Evolutionary conservation across 2,329 filamentous ascomycete species (phyloP), one percentile per base, ranked within the genome.

Genomic region (Talaromyces sp.): DNA sequence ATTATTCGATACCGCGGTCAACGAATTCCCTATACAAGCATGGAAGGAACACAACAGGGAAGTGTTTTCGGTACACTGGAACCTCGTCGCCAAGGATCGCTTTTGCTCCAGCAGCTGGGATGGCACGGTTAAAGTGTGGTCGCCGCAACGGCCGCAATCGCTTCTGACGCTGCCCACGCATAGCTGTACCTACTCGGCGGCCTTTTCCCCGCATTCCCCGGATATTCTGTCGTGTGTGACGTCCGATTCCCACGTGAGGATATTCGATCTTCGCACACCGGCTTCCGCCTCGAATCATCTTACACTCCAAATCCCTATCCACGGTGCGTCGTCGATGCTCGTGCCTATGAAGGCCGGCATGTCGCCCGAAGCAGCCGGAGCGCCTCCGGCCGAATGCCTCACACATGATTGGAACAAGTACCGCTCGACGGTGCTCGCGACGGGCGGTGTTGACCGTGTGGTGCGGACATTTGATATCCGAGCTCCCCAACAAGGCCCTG

Each of bases 331-430:
- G 0, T 81, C 85, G 17, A 76, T 80, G 11, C 77, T 79, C 36
- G 76, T 73, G 33, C 74, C 71, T 44, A 69, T 70, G 4, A 69
- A 70, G 27, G 71, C 74, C 3, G 75, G 73, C 8, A 65, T 75
- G 42, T 62, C 67, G 17, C 63, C 69, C 3, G 72, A 75, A 33
- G 72, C 73, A 1, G 73, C 82, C 9, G 63, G 67, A 22, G 17
- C 60, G 54, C 80, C 86, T n/a, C 92, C 92, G 0, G 83, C 86
- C 10, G 95, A 99, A 80, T 86, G 91, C 42, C 84, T 99, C 33
- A 96, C 93, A 0, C 95, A 98, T 77, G 95, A 99, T 76, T 99
- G 95, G 95, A 99, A 99, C 80, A 99, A 99, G 77, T 99, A 99
- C 78, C 85, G 90, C 44, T 87, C 92, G 66, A 89, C 87, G 0